These are phyloP conservation scores for Lophiostoma macrostomum DNA, from an alignment of 495 filamentous ascomycete genomes.

Conservation along the genomic window DNA sequence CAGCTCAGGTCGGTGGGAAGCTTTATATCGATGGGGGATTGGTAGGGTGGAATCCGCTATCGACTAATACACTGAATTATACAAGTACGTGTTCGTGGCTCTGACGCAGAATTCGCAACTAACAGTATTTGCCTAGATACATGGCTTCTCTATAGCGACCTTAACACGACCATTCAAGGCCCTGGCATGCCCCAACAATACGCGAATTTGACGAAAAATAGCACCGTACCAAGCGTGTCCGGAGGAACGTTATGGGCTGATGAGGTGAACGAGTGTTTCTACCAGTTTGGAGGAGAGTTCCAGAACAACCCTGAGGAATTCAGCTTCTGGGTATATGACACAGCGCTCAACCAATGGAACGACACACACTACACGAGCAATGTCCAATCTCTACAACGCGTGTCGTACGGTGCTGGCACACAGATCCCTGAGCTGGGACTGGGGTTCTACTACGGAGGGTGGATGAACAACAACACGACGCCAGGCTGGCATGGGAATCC, in stretches of 20 bases:
- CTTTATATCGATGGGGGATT: conserved; percentile 57
- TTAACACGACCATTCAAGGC: conserved; percentile 39
- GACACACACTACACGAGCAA: conserved; percentile 28
- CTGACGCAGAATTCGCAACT: not conserved
- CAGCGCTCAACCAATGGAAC: conserved; percentile 47
- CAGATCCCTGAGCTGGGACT: conserved; percentile 39
- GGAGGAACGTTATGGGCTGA: conserved; percentile 54
- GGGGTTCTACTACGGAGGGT: conserved; percentile 51
- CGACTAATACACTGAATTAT: conserved; percentile 48
- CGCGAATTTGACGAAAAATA: conserved; percentile 51
- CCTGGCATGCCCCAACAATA: conserved; percentile 50
- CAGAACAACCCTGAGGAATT: conserved; percentile 41
- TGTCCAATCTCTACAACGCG: conserved; percentile 32
- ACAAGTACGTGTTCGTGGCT: conserved; percentile 38
- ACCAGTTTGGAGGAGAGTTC: conserved; percentile 53
- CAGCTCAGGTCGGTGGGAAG: conserved; percentile 48
- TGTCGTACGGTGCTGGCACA: conserved; percentile 41
- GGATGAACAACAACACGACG: conserved; percentile 46
- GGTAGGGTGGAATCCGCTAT: conserved; percentile 47
- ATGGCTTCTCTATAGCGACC: conserved; percentile 50
- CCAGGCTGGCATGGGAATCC: conserved; percentile 45
- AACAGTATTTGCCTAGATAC: conserved; percentile 36
- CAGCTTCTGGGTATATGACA: conserved; percentile 47
- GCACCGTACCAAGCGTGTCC: conserved; percentile 43
- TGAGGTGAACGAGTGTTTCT: conserved; percentile 52